phyloP scores from a whole-genome alignment of 306 rosid genomes.

The Astragalus glycyphyllos region DNA sequence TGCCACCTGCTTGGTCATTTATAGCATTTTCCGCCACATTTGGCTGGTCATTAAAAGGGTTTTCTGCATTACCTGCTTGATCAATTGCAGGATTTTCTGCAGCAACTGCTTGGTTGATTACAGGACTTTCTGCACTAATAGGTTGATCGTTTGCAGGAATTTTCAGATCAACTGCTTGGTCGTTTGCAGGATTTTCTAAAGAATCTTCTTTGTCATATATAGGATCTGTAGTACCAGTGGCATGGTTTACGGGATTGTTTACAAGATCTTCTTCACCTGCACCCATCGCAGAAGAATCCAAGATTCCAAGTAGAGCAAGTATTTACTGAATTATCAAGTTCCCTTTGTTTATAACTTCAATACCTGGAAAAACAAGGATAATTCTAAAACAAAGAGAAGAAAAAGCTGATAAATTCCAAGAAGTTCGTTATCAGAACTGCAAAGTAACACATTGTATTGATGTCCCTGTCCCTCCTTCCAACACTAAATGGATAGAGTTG shows the following conservation, averaged over 20 bases:
- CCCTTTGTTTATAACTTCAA: constrained; percentile 30
- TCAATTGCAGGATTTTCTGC: constrained; percentile 29
- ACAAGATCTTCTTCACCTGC: constrained; percentile 45
- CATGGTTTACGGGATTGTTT: constrained; percentile 33
- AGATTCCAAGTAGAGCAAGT: constrained; percentile 15
- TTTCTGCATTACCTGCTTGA: constrained; percentile 35
- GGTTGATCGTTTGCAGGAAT: constrained; percentile 28
- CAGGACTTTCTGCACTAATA: constrained; percentile 16
- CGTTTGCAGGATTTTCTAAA: not conserved
- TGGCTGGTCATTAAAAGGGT: not conserved
- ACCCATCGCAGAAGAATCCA: constrained; percentile 52
- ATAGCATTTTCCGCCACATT: constrained; percentile 29
- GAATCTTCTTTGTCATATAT: constrained; percentile 41
- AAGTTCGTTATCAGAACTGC: not conserved
- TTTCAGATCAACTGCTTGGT: constrained; percentile 26
- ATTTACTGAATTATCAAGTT: constrained; percentile 19
- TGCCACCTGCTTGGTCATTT: constrained; percentile 44
- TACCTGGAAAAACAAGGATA: constrained; percentile 40
- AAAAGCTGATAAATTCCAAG: constrained; percentile 6
- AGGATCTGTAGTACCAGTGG: constrained; percentile 45
- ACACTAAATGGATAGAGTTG: constrained; percentile 23
- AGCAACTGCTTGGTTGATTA: not conserved
- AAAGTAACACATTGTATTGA: too few relatives aligned
- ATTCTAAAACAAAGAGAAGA: not conserved
- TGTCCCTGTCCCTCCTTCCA: not conserved